Conservation (phyloP, 208 protist genomes). For the Leishmania lainsoni region DNA sequence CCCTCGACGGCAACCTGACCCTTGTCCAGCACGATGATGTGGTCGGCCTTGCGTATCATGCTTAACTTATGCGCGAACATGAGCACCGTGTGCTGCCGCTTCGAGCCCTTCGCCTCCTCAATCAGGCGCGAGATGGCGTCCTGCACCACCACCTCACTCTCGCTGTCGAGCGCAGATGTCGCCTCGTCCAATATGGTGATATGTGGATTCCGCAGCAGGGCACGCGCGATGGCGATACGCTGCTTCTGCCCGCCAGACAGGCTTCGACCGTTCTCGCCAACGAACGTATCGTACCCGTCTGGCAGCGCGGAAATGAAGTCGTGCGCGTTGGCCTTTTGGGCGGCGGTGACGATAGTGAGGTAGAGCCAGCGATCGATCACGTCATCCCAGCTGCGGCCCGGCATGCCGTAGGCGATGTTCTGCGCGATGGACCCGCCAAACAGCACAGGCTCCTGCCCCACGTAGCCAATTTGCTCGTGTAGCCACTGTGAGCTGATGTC, state of each 20-base stretch:
- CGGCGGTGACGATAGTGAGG: constrained; percentile 63
- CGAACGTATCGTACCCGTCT: constrained; percentile 89
- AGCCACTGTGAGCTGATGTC: constrained; percentile 79
- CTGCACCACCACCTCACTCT: constrained; percentile 91
- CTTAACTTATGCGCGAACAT: constrained; percentile 91
- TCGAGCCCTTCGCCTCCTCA: constrained; percentile 53
- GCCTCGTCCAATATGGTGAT: constrained; percentile 95
- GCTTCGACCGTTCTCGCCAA: constrained; percentile 86
- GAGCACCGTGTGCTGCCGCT: constrained; percentile 70
- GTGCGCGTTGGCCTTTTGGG: constrained; percentile 83
- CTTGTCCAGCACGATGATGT: constrained; percentile 87
- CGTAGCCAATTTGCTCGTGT: constrained; percentile 76
- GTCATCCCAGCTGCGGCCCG: constrained; percentile 76
- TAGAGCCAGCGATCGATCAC: constrained; percentile 78
- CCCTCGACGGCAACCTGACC: constrained; percentile 74
- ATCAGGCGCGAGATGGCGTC: constrained; percentile 81
- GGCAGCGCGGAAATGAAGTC: constrained; percentile 89
- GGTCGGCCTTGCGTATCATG: constrained; percentile 88
- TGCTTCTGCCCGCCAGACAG: constrained; percentile 95
- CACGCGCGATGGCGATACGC: constrained; percentile 93
- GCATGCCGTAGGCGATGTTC: constrained; percentile 88
- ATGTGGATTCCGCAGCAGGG: constrained; percentile 81
- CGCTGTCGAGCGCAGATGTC: constrained; percentile 89
- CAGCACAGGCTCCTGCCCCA: constrained; percentile 86
- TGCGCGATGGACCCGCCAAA: constrained; percentile 87